Evolutionary conservation across 108 stramenopile species (phyloP), one percentile per base, ranked within the genome.

Genomic region (Thalassiosira profunda): DNA sequence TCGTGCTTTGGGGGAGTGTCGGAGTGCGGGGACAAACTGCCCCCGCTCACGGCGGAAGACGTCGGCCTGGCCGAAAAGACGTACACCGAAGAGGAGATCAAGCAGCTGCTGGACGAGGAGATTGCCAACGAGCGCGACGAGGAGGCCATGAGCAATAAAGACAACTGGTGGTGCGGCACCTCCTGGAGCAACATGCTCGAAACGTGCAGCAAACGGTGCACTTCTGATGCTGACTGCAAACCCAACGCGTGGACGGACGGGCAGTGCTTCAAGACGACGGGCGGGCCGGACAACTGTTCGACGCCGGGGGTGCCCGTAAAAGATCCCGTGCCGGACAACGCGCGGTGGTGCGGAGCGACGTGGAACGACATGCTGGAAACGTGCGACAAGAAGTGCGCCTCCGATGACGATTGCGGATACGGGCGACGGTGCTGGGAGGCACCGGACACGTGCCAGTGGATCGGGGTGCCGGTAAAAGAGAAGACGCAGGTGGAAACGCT

Each of bases 301-400:
- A 69, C 59, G 14, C 46, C 54, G 3, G 76, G 76, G 2, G 67
- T 68, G 42, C 44, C 52, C 5, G 76, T 46, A 11, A 63, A 69
- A 28, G 52, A 47, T 31, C 42, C 60, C 0, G 11, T 40, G 0
- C 51, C 53, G 0, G 37, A 33, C 0, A 67, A 61, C 3, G 47
- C 48, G 20, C 49, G 58, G 46, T 76, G 74, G 74, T 76, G 76
- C 31, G 76, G 76, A 20, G 37, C 25, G 12, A 48, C 62, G 2
- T 77, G 76, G 76, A 77, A 77, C 26, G 60, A 69, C 26, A 69
- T 77, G 67, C 52, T 77, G 40, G 76, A 77, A 40, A 77, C 76
- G 0, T 77, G 76, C 37, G 20, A 47, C 12, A 29, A 11, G 4
- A 56, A 40, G 37, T 77, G 76, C 37, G 76, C 63, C 20, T 40